These are phyloP conservation scores for Xylaria acuta DNA, from an alignment of 495 filamentous ascomycete species.

Conservation along the genomic window DNA sequence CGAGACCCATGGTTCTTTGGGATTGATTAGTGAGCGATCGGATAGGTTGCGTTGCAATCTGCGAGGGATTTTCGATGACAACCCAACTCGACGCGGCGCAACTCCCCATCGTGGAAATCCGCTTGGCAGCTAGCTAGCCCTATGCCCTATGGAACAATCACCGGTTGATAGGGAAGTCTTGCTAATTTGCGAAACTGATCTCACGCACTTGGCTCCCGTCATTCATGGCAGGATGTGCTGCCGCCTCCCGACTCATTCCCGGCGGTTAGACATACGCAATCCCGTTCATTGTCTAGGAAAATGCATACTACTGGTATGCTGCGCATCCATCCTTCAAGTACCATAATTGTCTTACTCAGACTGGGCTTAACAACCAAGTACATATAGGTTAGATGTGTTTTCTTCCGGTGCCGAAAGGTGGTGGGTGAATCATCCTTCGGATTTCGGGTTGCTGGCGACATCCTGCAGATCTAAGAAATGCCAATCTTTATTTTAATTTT, in stretches of 20 bases:
- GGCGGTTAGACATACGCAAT: conserved; percentile 5
- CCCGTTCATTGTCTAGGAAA: not conserved
- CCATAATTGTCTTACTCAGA: conserved; percentile 18
- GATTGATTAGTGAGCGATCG: conserved; percentile 4
- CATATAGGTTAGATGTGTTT: not conserved
- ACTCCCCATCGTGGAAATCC: not conserved
- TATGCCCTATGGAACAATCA: not conserved
- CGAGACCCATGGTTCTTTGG: conserved; percentile 4
- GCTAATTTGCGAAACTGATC: conserved; percentile 9
- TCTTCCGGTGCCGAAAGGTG: conserved; percentile 11
- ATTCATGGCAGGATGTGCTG: not conserved
- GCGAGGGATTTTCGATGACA: conserved; percentile 16
- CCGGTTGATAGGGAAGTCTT: conserved; percentile 17
- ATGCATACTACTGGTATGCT: not conserved
- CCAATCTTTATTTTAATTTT: not conserved
- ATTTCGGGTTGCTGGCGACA: conserved; percentile 14
- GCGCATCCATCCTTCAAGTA: conserved; percentile 2
- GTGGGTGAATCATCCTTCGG: conserved; percentile 9
- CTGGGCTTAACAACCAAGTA: not conserved
- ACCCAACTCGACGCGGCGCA: conserved; percentile 5
- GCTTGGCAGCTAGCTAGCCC: conserved; percentile 14
- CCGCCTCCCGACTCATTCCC: conserved; percentile 13
- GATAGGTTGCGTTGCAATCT: conserved; percentile 7
- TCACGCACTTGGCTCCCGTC: conserved; percentile 13
- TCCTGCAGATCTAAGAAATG: conserved; percentile 11